Base-by-base conservation (phyloP, 1,284 basidiomycete genomes). In the Cryptococcus hybrid region DNA sequence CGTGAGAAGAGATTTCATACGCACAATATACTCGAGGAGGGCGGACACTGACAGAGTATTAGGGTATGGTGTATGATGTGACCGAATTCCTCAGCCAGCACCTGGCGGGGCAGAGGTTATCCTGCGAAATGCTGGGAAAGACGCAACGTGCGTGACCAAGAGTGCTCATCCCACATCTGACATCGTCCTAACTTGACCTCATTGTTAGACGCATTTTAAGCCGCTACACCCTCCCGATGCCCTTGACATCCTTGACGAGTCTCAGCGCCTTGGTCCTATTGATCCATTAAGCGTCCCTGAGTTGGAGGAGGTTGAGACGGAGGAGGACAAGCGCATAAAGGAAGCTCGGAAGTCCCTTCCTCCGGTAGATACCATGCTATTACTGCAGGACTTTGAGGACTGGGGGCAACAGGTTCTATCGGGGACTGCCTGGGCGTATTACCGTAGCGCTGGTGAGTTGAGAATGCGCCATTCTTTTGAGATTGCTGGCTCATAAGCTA, bases 381-480 rank as follows among this genome's bases (percentile, higher is more conserved):
- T 74, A 59, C 70, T 76, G 71, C 57, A 66, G 47, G 69, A 71
- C 51, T 71, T 71, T 51, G 68, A 76, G 64, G 69, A 71, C 42
- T 45, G 65, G 47, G 80, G 88, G 15, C 82, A 83, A 62, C 82
- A 84, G 43, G 78, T 89, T 24, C 77, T 92, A 40, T 84, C 87
- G 3, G 83, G 86, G 68, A 89, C 88, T 61, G 88, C 87, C 2
- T 79, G 83, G 64, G 86, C 90, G 3, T 94, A 92, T 75, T 94
- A 92, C 70, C 84, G 85, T 8, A 90, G 88, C 24, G 88, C 88
- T 2, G 82, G 88, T 30, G 30, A 30, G 30, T 30, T 30, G 30
- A 30, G 30, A 30, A 30, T 30, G 30, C 30, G 30, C 30, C 30
- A 30, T 30, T 30, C 30, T 30, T 30, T 30, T 3, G 30, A 30